Base-by-base conservation (phyloP, 2,329 filamentous ascomycete genomes). In the Pestalotiopsis sp. region DNA sequence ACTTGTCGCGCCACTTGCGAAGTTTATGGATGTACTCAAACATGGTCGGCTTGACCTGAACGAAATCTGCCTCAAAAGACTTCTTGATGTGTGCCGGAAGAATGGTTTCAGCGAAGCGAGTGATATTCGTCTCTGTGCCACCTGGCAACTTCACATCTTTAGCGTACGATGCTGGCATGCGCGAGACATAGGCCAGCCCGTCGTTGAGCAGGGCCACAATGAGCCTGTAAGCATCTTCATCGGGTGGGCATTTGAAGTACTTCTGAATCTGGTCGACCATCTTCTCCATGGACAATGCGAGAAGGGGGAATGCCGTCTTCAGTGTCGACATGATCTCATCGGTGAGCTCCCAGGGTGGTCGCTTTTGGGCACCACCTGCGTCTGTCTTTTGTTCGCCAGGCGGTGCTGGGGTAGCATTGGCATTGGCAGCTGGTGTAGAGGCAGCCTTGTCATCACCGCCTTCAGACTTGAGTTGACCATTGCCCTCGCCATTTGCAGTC, bases 241-340 rank as follows among this genome's bases (percentile, higher is more conserved):
- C 96, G 0, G 95, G 95, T 14, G 95, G 95, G 76, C 96, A 98
- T 83, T 99, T 99, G 88, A 99, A 99, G 81, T 98, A 92, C 85
- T 98, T 98, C 80, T 96, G 93, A 69, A 99, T 97, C 81, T 98
- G 95, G 78, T 99, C 96, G 38, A 98, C 95, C 94, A 98, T 99
- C 0, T 95, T 97, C 83, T 99, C 96, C 96, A 99, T 98, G 0
- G 95, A 98, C 58, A 98, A 84, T 11, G 97, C 96, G 74, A 99
- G 88, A 20, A 99, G 87, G 27, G 96, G 96, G 85, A 98, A 99
- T 0, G 95, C 95, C 6, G 96, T 98, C 85, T 99, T 98, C 67
- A 99, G 90, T 38, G 94, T 93, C 41, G 94, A 93, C 87, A 97
- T 94, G 70, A 99, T 94, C 78, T 98, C 95, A 74, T 99, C 96